These are phyloP conservation scores for Kregervanrija delftensis DNA, from an alignment of 805 yeast genomes.

Conservation along the genomic window DNA sequence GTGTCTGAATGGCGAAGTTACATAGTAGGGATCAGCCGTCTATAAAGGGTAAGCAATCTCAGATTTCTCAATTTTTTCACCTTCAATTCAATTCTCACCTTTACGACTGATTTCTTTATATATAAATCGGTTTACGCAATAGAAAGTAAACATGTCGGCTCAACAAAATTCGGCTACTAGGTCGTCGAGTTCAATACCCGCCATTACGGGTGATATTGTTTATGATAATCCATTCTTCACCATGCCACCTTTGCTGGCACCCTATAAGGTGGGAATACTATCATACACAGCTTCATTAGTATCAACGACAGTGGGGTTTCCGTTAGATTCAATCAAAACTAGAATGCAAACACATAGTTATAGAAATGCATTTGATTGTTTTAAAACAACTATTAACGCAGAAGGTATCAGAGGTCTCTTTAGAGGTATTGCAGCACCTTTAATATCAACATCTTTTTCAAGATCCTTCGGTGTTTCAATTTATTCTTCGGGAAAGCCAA, in stretches of 20 bases:
- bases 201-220: constrained; percentile 51
- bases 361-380: constrained; percentile 49
- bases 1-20: too few species aligned
- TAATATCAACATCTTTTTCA: constrained; percentile 57
- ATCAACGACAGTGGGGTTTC: constrained; percentile 71
- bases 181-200: constrained; percentile 32
- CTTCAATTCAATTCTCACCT: too few species aligned
- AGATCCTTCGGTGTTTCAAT: constrained; percentile 61
- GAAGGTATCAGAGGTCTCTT: constrained; percentile 72
- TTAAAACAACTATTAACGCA: constrained; percentile 40
- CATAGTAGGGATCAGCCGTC: too few species aligned
- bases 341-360: constrained; percentile 76
- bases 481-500: constrained; percentile 50
- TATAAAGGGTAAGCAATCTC: too few species aligned
- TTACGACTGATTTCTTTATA: too few species aligned
- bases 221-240: constrained; percentile 37
- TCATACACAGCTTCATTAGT: constrained; percentile 60
- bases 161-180: too few species aligned
- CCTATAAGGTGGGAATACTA: constrained; percentile 50
- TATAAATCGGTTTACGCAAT: too few species aligned
- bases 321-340: constrained; percentile 81
- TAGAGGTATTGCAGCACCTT: constrained; percentile 71
- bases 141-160: too few species aligned
- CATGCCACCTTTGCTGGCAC: constrained; percentile 41
- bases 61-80: too few species aligned